A percentile compares a stretch with the other conserved stretches of the same genome.
phyloP scores from a whole-genome alignment of 2,329 filamentous ascomycete genomes.

The Diaporthe humulicola region DNA sequence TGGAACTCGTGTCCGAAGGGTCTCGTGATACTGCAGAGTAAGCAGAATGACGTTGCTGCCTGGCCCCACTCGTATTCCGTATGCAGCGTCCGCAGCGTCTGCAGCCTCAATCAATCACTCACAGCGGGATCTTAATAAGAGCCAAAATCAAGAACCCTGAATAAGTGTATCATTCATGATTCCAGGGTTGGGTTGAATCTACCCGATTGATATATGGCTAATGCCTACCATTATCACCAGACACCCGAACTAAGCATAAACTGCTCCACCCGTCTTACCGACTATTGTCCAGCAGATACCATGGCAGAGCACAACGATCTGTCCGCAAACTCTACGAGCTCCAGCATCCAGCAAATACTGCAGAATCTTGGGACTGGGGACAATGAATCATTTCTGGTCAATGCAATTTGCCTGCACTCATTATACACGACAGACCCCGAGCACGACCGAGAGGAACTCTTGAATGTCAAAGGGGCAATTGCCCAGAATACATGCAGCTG shows the following conservation, averaged over 20 bases:
- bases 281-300: not conserved
- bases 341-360: too few relatives aligned
- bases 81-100: not conserved
- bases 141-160: too few relatives aligned
- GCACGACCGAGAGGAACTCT: not conserved
- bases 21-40: not conserved
- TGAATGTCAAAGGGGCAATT: not conserved
- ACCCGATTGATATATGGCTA: not conserved
- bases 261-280: not conserved
- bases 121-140: not conserved
- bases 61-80: constrained; percentile 4
- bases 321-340: not conserved
- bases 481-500: not conserved
- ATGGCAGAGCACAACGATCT: not conserved
- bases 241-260: not conserved
- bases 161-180: not conserved
- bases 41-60: not conserved
- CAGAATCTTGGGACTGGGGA: too few relatives aligned
- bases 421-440: not conserved
- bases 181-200: too few relatives aligned
- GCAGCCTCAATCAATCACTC: not conserved
- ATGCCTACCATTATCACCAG: too few relatives aligned
- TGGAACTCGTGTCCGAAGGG: not conserved
- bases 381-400: too few relatives aligned
- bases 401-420: not conserved